These are phyloP conservation scores for Dryadomyces quercus-mongolicae DNA, from an alignment of 2,329 filamentous ascomycete genomes.

Conservation along the genomic window DNA sequence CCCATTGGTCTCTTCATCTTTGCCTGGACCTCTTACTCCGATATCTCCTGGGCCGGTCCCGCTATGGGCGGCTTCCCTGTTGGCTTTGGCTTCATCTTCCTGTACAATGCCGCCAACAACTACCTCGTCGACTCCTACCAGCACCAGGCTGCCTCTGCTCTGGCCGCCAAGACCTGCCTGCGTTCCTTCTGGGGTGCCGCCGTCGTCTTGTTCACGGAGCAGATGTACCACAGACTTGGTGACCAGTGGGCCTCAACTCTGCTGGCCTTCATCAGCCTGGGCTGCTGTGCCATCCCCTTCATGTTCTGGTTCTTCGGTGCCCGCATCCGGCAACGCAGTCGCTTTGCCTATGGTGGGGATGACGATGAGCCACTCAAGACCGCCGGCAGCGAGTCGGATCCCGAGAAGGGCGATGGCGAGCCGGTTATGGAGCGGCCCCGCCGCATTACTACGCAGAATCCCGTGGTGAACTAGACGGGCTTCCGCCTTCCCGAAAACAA, in stretches of 20 bases:
- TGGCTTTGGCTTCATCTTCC: conserved; percentile 72
- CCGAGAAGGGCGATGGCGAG: conserved; percentile 23
- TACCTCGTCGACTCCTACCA: conserved; percentile 55
- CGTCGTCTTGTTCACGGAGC: conserved; percentile 66
- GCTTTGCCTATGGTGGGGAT: conserved; percentile 59
- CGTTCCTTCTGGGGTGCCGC: conserved; percentile 70
- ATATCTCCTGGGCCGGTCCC: conserved; percentile 59
- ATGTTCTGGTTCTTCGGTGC: conserved; percentile 71
- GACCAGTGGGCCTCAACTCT: conserved; percentile 67
- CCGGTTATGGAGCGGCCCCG: too few species aligned
- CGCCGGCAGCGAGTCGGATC: conserved; percentile 16
- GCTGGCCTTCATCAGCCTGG: conserved; percentile 61
- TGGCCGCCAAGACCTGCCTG: conserved; percentile 72
- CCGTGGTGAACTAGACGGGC: neutral
- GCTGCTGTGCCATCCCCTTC: conserved; percentile 73
- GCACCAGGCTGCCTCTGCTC: conserved; percentile 65
- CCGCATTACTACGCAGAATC: neutral
- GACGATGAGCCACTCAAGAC: conserved; percentile 27
- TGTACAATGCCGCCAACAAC: conserved; percentile 70
- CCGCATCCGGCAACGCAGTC: conserved; percentile 53
- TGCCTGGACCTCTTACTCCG: conserved; percentile 50
- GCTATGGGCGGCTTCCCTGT: conserved; percentile 59
- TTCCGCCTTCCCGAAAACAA: neutral
- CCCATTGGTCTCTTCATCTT: conserved; percentile 38
- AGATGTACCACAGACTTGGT: conserved; percentile 65